These are phyloP conservation scores for Bothriochloa decipiens DNA, from an alignment of 176 grass and related monocot species.

Conservation along the genomic window DNA sequence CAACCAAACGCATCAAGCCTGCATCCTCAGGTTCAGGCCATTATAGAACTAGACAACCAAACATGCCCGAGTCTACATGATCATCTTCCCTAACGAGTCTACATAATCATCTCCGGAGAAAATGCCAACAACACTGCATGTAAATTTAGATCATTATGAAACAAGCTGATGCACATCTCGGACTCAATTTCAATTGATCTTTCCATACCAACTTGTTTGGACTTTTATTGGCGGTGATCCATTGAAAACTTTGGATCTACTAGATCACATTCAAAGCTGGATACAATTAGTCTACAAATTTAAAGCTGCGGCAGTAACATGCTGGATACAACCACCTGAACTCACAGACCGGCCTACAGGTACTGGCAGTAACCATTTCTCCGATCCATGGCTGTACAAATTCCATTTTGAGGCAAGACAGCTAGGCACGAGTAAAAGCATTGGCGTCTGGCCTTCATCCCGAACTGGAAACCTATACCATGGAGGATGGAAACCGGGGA, in stretches of 20 bases:
- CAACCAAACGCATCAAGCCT: too few species aligned
- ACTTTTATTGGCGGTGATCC: background rate
- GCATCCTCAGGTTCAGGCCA: too few species aligned
- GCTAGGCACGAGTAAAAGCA: background rate
- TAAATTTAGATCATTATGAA: background rate
- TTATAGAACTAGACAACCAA: too few species aligned
- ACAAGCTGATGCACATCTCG: background rate
- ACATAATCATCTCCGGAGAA: too few species aligned
- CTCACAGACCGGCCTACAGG: background rate
- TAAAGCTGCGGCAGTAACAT: background rate
- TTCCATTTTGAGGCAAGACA: background rate
- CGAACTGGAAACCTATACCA: background rate
- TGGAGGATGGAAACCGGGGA: background rate
- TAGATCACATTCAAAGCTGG: background rate
- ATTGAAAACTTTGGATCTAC: background rate
- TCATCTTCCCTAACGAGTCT: too few species aligned
- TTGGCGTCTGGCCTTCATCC: background rate
- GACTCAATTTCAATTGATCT: background rate
- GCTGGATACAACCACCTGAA: background rate
- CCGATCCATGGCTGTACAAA: background rate
- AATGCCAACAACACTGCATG: background rate
- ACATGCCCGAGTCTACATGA: too few species aligned
- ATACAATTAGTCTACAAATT: too few species aligned
- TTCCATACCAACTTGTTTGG: background rate
- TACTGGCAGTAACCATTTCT: too few species aligned